A percentile compares a stretch with the other conserved stretches of the same genome.
These are phyloP conservation scores for Helenozyma baotianmanensis DNA, from an alignment of 805 yeast species.

Conservation along the genomic window DNA sequence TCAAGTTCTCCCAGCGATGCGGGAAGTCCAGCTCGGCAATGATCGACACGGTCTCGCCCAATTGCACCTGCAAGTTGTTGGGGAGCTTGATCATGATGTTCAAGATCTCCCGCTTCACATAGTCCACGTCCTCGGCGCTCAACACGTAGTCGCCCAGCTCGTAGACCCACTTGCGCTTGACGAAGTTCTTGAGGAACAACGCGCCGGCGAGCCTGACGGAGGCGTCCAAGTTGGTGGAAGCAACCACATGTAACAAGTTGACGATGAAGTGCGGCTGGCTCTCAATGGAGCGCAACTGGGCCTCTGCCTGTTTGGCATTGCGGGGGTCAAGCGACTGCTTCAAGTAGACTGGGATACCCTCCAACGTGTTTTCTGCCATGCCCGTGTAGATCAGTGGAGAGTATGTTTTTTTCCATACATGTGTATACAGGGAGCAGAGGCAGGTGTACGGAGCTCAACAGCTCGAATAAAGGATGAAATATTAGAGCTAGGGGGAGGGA, in stretches of 20 bases:
- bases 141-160: constrained; percentile 79
- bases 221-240: constrained; percentile 48
- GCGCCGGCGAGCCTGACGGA: constrained; percentile 83
- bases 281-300: constrained; percentile 59
- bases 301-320: constrained; percentile 65
- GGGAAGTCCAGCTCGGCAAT: constrained; percentile 98
- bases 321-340: constrained; percentile 63
- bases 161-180: constrained; percentile 84
- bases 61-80: constrained; percentile 76
- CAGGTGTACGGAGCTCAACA: no score
- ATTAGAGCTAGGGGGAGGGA: no score
- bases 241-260: constrained; percentile 70
- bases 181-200: constrained; percentile 81
- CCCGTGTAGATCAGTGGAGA: background rate
- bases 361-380: constrained; percentile 37
- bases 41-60: constrained; percentile 87
- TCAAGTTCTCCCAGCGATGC: constrained; percentile 73
- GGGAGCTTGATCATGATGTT: constrained; percentile 85
- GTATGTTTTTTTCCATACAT: constrained; percentile 3
- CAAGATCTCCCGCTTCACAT: constrained; percentile 73
- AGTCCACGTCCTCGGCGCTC: constrained; percentile 53
- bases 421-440: no score
- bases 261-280: constrained; percentile 68
- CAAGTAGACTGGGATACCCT: constrained; percentile 49
- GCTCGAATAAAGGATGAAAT: no score